Base-by-base conservation (phyloP, 495 filamentous ascomycete genomes). In the Parmelia sp. region DNA sequence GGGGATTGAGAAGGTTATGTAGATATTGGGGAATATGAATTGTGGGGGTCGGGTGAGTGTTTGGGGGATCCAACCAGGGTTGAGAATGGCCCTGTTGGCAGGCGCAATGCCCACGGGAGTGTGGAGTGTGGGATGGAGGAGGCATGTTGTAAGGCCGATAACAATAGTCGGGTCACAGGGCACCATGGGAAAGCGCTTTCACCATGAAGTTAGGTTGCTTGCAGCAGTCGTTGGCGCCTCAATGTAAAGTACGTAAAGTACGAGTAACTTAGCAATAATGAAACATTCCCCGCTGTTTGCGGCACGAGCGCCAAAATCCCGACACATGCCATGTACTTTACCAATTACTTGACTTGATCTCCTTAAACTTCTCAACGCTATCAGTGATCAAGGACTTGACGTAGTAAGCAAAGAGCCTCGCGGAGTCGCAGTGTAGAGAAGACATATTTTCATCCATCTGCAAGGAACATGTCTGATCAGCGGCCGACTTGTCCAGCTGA, bases 401-500 rank as follows among this genome's bases (percentile, higher is more conserved):
- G 19, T 19, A 19, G 14, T 19, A 29, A 53, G 25, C 49, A 17
- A 31, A 29, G 49, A 49, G 45, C 23, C 45, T 49, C 23, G n/a
- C 45, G 7, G 6, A 14, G n/a, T n/a, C n/a, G n/a, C n/a, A n/a
- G n/a, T n/a, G n/a, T n/a, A n/a, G n/a, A n/a, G n/a, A n/a, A n/a
- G 39, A 40, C 7, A 14, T 37, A 36, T 36, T 36, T 36, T 36
- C 4, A 36, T 10, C 10, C 35, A 36, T 36, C 10, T 36, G 35
- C 10, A 36, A 36, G 35, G 10, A 36, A 36, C 10, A 5, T 36
- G 4, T 37, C 10, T n/a, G 25, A 53, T 35, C 39, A 44, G 39
- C 60, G 49, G 47, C 35, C 42, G 33, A 63, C 51, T 31, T 21
- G 25, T 11, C 27, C 31, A 57, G 61, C 53, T 63, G 61, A 63